Evolutionary conservation across 208 protist species (phyloP), one percentile per base, ranked within the genome.

Genomic region (Leptomonas pyrrhocoris): DNA sequence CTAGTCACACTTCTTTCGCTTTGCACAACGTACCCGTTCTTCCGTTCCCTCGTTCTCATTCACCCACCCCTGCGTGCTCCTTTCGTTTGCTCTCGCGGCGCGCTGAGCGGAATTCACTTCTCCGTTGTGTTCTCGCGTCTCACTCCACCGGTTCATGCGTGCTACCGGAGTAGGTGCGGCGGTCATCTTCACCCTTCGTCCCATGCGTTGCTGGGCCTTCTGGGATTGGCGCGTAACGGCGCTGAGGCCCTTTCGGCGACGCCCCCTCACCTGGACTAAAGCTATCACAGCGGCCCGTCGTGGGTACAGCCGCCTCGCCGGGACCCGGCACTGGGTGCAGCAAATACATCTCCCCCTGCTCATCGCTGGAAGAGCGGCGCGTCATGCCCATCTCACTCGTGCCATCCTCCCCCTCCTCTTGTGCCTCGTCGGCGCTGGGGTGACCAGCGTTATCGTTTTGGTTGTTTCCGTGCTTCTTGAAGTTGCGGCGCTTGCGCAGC

Each of bases 401-500:
- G 46, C 25, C 46, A 30, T 65, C 60, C 19, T 27, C 46, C 27
- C 42, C 30, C 13, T 36, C 28, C 27, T 46, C 57, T 23, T 30
- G 38, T 19, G 27, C 27, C 19, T 65, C 19, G 2, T 21, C 45
- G 30, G 27, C 49, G 54, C 53, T 16, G 36, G 25, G 11, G 4
- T 7, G 16, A 51, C 30, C 40, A 8, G 13, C 54, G 46, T 25
- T 12, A 0, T 58, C 2, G 18, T 42, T 2, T 38, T 38, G 34
- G 13, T 23, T 55, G 64, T 75, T 82, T 45, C 62, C 55, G 66
- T 78, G 73, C 55, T 85, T 85, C 65, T 90, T 90, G 68, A 95
- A 95, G 73, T 93, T 77, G 13, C 90, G 74, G 23, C 90, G 87
- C 64, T 83, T 90, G 42, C 59, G 74, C 36, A 93, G 72, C 18